These are phyloP conservation scores for Buxus sempervirens DNA, from an alignment of 164 flowering plant genomes.

Conservation along the genomic window DNA sequence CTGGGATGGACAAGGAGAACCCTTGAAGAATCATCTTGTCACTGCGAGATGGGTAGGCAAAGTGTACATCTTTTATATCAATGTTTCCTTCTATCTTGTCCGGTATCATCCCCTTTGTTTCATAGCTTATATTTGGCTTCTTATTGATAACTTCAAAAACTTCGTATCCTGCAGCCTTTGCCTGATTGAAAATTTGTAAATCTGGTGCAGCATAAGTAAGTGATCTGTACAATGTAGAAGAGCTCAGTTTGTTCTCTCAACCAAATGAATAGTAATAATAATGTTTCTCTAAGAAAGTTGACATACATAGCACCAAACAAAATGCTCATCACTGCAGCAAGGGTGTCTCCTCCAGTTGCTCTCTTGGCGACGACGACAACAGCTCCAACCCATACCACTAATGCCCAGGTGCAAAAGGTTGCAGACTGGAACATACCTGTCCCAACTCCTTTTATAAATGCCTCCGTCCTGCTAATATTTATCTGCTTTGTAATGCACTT, in stretches of 20 bases:
- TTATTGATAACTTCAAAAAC: conserved; percentile 54
- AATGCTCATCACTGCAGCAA: conserved; percentile 73
- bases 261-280: neutral
- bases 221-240: conserved; percentile 39
- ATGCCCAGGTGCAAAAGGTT: conserved; percentile 60
- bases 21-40: conserved; percentile 48
- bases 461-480: conserved; percentile 46
- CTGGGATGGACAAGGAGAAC: conserved; percentile 57
- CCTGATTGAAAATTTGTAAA: conserved; percentile 60
- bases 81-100: conserved; percentile 44
- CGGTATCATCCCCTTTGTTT: conserved; percentile 29
- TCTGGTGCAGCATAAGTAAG: conserved; percentile 72
- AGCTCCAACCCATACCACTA: conserved; percentile 68
- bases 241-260: neutral
- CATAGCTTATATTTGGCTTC: conserved; percentile 33
- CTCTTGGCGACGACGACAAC: conserved; percentile 35
- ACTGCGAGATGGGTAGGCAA: conserved; percentile 60
- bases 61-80: conserved; percentile 38
- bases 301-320: conserved; percentile 77
- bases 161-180: conserved; percentile 62
- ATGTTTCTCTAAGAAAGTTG: neutral
- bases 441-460: conserved; percentile 63
- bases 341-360: conserved; percentile 50
- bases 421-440: conserved; percentile 60
- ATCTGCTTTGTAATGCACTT: conserved; percentile 42